phyloP scores from a whole-genome alignment of 2,329 filamentous ascomycete species.

The Aspergillus novofumigatus region DNA sequence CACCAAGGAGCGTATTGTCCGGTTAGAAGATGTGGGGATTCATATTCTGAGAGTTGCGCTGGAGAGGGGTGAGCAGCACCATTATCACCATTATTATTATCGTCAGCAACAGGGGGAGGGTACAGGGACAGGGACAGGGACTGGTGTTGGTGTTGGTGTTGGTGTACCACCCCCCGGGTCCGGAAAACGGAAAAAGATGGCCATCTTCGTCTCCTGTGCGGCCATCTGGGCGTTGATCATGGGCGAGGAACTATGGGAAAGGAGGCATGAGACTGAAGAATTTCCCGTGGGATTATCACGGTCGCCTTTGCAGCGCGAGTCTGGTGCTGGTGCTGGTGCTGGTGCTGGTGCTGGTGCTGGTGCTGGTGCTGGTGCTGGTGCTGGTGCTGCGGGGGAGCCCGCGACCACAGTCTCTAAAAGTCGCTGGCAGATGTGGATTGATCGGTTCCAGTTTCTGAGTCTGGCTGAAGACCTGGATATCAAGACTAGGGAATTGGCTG shows the following conservation, averaged over 20 bases:
- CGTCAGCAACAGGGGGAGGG: background rate
- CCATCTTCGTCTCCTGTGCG: constrained; percentile 7
- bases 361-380: too few species aligned
- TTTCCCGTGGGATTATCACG: constrained; percentile 1
- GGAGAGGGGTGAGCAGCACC: background rate
- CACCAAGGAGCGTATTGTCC: constrained; percentile 1
- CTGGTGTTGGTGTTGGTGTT: too few species aligned
- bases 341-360: too few species aligned
- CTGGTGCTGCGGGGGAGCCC: too few species aligned
- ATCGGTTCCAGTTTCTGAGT: constrained; percentile 15
- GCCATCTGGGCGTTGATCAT: constrained; percentile 17
- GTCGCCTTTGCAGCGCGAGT: background rate
- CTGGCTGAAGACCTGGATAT: constrained; percentile 14
- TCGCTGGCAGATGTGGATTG: constrained; percentile 15
- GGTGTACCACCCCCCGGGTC: too few species aligned
- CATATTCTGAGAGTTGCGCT: constrained; percentile 3
- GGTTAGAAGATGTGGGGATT: constrained; percentile 5
- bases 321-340: too few species aligned
- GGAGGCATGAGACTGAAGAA: constrained; percentile 2
- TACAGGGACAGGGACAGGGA: background rate
- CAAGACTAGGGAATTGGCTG: constrained; percentile 14
- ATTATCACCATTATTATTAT: too few species aligned
- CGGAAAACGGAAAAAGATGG: background rate
- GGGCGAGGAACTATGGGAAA: constrained; percentile 18
- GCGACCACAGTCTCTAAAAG: constrained; percentile 1